phyloP scores from a whole-genome alignment of 495 filamentous ascomycete genomes.

The Annulohypoxylon stygium region DNA sequence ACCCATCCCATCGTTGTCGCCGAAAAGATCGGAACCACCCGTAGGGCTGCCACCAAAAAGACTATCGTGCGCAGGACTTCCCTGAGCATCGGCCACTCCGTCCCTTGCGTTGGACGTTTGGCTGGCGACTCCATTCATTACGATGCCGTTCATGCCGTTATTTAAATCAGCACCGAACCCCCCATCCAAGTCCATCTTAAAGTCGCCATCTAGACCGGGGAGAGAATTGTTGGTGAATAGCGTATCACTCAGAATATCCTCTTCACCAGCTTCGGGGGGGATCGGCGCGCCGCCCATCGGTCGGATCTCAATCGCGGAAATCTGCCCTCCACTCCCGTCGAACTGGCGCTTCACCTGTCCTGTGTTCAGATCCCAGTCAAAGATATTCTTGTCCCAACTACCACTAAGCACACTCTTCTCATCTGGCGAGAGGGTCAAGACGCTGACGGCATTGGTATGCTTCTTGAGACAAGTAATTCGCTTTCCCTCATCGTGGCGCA shows the following conservation, averaged over 20 bases:
- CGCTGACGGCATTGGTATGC: constrained; percentile 93
- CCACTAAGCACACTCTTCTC: constrained; percentile 91
- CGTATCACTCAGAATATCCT: constrained; percentile 70
- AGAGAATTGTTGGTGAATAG: constrained; percentile 68
- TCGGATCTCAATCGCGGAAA: constrained; percentile 87
- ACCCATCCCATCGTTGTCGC: constrained; percentile 70
- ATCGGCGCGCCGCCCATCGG: constrained; percentile 81
- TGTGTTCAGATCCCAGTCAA: constrained; percentile 96
- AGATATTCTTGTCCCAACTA: constrained; percentile 94
- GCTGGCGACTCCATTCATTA: constrained; percentile 37
- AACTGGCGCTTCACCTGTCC: constrained; percentile 82
- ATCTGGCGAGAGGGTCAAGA: constrained; percentile 82
- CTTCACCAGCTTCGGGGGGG: constrained; percentile 75
- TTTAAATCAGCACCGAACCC: constrained; percentile 26
- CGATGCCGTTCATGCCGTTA: constrained; percentile 32
- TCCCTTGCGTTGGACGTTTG: constrained; percentile 48
- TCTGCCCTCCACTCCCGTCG: constrained; percentile 81
- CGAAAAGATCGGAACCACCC: constrained; percentile 73
- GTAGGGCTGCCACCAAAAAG: constrained; percentile 66
- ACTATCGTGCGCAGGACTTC: constrained; percentile 83
- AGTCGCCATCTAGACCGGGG: constrained; percentile 46
- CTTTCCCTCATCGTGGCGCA: constrained; percentile 96
- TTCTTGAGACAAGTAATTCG: constrained; percentile 82
- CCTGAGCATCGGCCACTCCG: constrained; percentile 56
- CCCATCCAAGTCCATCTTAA: constrained; percentile 36